These are phyloP conservation scores for Penicillium sp. DNA, from an alignment of 2,329 filamentous ascomycete genomes.

Conservation along the genomic window DNA sequence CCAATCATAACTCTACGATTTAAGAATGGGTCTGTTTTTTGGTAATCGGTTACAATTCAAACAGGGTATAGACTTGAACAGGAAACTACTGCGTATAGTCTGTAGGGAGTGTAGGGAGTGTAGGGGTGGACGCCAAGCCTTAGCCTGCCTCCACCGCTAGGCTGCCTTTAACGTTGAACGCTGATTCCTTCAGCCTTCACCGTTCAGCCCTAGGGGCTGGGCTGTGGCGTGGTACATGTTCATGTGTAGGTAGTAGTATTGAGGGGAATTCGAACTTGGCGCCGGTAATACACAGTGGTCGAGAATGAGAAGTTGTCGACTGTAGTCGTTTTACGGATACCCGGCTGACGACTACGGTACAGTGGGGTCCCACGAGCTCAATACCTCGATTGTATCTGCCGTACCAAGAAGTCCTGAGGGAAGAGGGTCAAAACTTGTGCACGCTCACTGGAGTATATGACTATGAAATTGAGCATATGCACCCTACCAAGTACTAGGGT, in stretches of 20 bases:
- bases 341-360: background rate
- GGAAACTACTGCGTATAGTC: too few relatives aligned
- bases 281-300: background rate
- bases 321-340: constrained; percentile 1
- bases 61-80: background rate
- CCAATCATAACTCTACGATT: too few relatives aligned
- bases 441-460: background rate
- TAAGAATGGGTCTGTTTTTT: too few relatives aligned
- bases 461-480: background rate
- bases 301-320: too few relatives aligned
- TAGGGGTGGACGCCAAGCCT: background rate
- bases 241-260: background rate
- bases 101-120: too few relatives aligned
- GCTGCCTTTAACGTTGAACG: background rate
- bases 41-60: background rate
- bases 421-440: too few relatives aligned
- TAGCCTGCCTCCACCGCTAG: background rate
- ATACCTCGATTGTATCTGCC: too few relatives aligned
- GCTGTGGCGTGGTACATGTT: background rate
- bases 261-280: background rate
- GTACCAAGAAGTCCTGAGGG: too few relatives aligned
- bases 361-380: too few relatives aligned
- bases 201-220: background rate
- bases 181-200: background rate
- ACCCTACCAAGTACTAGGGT: too few relatives aligned